Conservation (phyloP, 1,284 basidiomycete species). For the Rhodotorula sp. region DNA sequence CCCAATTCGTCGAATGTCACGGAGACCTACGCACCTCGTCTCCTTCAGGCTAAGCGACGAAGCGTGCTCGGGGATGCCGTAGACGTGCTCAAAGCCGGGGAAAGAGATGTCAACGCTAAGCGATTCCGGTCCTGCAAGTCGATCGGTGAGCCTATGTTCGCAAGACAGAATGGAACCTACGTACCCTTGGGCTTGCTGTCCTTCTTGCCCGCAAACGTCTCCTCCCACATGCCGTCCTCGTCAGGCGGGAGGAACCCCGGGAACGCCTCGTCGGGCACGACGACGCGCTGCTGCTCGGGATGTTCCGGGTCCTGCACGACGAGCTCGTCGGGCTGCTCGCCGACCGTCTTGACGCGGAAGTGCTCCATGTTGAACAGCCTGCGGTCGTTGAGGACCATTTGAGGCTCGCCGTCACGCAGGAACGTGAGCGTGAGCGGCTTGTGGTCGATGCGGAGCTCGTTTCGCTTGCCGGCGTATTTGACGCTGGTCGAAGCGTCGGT, state of each 20-base stretch:
- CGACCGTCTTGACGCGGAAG: constrained; percentile 67
- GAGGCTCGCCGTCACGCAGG: constrained; percentile 67
- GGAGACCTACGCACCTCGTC: constrained; percentile 61
- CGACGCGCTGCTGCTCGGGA: constrained; percentile 50
- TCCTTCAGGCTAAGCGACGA: constrained; percentile 84
- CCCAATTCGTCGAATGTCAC: no score
- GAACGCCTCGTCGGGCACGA: constrained; percentile 58
- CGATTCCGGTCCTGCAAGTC: constrained; percentile 77
- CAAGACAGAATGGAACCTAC: background rate
- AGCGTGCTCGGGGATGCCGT: constrained; percentile 96
- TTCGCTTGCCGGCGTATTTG: constrained; percentile 50
- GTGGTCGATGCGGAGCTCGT: constrained; percentile 65
- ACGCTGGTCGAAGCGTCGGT: constrained; percentile 58
- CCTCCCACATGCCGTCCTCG: constrained; percentile 85
- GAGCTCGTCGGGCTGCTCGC: constrained; percentile 47
- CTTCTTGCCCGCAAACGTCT: constrained; percentile 78
- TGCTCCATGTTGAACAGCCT: constrained; percentile 97
- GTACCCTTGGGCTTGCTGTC: constrained; percentile 94
- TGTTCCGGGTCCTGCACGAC: constrained; percentile 46
- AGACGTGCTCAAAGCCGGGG: constrained; percentile 84
- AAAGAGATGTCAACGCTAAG: constrained; percentile 90
- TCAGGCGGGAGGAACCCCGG: constrained; percentile 55
- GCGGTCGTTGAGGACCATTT: constrained; percentile 85
- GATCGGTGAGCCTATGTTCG: background rate
- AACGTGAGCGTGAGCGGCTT: constrained; percentile 73